Conservation (phyloP, 441 rosid genomes). For the Viola pubescens region DNA sequence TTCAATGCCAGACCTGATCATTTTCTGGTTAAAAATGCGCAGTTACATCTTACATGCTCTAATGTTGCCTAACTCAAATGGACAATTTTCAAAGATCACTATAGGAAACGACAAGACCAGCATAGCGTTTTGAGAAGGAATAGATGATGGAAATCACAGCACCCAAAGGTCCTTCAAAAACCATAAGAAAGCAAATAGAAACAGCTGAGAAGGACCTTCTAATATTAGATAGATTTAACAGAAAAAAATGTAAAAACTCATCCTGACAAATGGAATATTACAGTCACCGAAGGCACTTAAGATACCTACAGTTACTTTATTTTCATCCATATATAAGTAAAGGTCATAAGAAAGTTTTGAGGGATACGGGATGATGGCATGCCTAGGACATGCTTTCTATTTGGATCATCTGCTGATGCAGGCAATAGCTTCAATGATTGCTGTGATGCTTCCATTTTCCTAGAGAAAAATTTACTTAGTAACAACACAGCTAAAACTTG, state of each 20-base stretch:
- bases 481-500: constrained; percentile 12
- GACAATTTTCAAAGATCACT: no score
- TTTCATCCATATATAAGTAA: neutral
- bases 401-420: constrained; percentile 63
- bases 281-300: no score
- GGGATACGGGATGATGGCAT: constrained; percentile 80
- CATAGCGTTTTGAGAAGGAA: no score
- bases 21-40: no score
- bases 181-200: no score
- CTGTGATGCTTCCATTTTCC: constrained; percentile 61
- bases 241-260: neutral
- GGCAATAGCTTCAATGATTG: constrained; percentile 56
- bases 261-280: neutral
- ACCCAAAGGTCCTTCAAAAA: no score
- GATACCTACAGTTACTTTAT: neutral
- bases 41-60: no score
- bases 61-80: no score
- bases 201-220: neutral
- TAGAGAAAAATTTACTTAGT: constrained; percentile 26
- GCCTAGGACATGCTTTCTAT: constrained; percentile 65
- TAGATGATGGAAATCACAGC: no score
- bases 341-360: constrained; percentile 1
- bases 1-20: no score
- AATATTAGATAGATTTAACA: neutral
- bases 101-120: no score